phyloP scores from a whole-genome alignment of 352 stramenopile genomes.

The Phytophthora boehmeriae region DNA sequence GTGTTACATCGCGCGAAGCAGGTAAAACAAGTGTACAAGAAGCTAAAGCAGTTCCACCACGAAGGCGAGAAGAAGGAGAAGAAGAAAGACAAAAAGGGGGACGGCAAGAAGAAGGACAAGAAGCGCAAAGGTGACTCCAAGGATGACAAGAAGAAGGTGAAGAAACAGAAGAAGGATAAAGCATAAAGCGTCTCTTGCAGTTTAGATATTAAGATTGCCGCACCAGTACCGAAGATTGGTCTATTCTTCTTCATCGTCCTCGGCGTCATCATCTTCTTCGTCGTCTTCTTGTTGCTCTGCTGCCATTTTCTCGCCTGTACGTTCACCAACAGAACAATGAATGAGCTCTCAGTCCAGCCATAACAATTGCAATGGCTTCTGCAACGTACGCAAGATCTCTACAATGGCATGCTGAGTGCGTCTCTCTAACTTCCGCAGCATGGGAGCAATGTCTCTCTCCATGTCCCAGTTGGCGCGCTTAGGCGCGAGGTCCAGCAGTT shows the following conservation, averaged over 20 bases:
- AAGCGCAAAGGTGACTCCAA: conserved; percentile 74
- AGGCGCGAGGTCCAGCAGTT: conserved; percentile 75
- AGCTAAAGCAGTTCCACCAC: conserved; percentile 84
- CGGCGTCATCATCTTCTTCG: conserved; percentile 59
- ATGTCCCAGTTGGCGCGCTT: conserved; percentile 91
- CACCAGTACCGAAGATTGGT: conserved; percentile 29
- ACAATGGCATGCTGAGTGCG: conserved; percentile 88
- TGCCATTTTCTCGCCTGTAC: conserved; percentile 80
- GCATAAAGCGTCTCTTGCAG: conserved; percentile 10
- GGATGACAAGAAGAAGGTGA: conserved; percentile 55
- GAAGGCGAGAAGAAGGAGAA: conserved; percentile 64
- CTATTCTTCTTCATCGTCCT: conserved; percentile 46
- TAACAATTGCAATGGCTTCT: neutral
- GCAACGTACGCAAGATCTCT: conserved; percentile 79
- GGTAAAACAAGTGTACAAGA: conserved; percentile 88
- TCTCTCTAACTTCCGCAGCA: conserved; percentile 87
- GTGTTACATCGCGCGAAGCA: conserved; percentile 56
- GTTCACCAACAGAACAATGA: neutral
- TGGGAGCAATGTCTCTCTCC: conserved; percentile 84
- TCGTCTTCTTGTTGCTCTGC: conserved; percentile 69
- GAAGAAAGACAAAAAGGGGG: conserved; percentile 71
- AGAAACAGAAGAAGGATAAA: conserved; percentile 64
- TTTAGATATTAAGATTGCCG: conserved; percentile 7
- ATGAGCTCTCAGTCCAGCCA: neutral
- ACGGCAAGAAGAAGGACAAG: conserved; percentile 72